phyloP scores from a whole-genome alignment of 2,329 filamentous ascomycete species.

The Aspergillus puulaauensis region DNA sequence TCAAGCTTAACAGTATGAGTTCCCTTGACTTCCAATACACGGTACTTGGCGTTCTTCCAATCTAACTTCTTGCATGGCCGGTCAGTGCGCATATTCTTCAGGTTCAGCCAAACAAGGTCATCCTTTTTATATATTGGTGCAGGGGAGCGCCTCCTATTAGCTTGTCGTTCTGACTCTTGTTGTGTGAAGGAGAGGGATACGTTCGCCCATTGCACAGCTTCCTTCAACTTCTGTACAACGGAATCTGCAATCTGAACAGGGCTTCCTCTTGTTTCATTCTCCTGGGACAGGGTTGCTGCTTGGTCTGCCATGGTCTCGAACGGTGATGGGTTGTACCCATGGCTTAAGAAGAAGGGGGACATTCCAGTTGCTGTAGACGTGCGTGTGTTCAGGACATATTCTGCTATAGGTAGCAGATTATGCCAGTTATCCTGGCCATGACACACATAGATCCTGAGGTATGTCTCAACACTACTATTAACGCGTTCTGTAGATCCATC shows the following conservation, averaged over 20 bases:
- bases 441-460: neutral
- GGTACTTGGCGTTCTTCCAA: neutral
- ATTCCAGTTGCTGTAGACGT: neutral
- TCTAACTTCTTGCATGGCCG: neutral
- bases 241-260: neutral
- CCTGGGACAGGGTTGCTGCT: neutral
- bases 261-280: neutral
- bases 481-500: neutral
- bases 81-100: neutral
- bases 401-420: neutral
- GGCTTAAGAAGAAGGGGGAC: neutral
- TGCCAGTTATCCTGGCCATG: neutral
- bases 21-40: neutral
- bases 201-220: neutral
- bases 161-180: neutral
- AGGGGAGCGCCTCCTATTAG: rapidly evolving
- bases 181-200: neutral
- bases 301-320: neutral
- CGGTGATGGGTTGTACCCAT: neutral
- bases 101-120: neutral
- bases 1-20: neutral
- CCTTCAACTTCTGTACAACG: neutral
- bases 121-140: neutral
- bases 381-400: neutral
- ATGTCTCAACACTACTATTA: neutral